Percentiles rank a stretch among this genome's conserved stretches.
These are phyloP conservation scores for Brassica hybrid DNA, from an alignment of 441 rosid species.

Conservation along the genomic window DNA sequence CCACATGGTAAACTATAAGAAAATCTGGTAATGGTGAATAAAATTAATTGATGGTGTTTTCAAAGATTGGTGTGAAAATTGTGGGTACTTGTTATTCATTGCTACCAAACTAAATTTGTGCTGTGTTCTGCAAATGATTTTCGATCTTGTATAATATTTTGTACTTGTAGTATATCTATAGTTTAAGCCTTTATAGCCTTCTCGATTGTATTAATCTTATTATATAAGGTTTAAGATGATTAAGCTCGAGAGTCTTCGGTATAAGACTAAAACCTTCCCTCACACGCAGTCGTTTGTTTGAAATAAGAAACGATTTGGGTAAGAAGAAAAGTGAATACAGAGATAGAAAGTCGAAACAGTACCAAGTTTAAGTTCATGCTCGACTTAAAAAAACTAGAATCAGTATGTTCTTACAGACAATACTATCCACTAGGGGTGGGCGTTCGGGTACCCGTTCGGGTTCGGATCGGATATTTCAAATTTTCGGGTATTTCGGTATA, in stretches of 20 bases:
- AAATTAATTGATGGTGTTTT: background rate
- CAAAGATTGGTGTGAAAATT: background rate
- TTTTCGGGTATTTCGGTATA: too few species aligned
- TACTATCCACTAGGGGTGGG: too few species aligned
- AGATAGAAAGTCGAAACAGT: background rate
- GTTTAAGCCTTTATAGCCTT: background rate
- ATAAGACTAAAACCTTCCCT: background rate
- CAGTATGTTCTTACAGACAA: too few species aligned
- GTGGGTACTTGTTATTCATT: background rate
- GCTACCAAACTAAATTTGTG: too few species aligned
- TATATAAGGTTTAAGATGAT: background rate
- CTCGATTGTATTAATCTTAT: background rate
- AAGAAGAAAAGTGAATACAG: background rate
- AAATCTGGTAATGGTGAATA: background rate
- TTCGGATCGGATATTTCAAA: too few species aligned
- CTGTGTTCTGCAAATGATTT: too few species aligned
- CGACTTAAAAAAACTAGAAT: too few species aligned
- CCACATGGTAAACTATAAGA: background rate
- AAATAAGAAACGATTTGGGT: background rate
- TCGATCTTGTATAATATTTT: too few species aligned
- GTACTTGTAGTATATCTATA: background rate
- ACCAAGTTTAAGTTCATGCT: background rate
- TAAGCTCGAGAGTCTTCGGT: background rate
- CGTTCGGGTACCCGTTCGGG: too few species aligned
- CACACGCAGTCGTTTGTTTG: background rate